Evolutionary conservation across 2,329 filamentous ascomycete genomes (phyloP).

Genomic region (Pestalotiopsis fici): DNA sequence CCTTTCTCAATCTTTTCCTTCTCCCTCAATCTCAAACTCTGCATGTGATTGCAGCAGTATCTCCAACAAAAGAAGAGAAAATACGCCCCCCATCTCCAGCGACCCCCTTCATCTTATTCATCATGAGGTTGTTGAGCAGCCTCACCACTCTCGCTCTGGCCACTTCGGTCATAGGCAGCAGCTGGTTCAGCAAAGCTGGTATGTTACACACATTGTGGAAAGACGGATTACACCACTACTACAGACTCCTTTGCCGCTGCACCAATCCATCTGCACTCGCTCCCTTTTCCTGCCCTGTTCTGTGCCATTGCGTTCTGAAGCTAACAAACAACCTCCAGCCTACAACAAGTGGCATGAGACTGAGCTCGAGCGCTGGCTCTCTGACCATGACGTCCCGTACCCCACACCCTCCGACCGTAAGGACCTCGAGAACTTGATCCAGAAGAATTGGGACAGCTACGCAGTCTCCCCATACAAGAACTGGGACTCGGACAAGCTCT

Average conservation of each 20-base stretch:
- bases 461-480: conserved; percentile 73
- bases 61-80: neutral
- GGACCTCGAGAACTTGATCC: conserved; percentile 88
- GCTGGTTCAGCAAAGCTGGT: conserved; percentile 88
- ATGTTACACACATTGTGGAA: conserved; percentile 39
- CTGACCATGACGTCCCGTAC: conserved; percentile 88
- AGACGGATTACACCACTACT: neutral
- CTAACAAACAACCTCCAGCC: conserved; percentile 48
- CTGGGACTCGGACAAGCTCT: conserved; percentile 73
- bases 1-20: neutral
- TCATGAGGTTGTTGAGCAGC: conserved; percentile 77
- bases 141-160: conserved; percentile 69
- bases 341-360: conserved; percentile 99
- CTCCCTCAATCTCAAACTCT: neutral
- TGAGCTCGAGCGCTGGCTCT: conserved; percentile 95
- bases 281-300: neutral
- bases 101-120: conserved; percentile 26
- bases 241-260: too few species aligned
- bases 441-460: conserved; percentile 83
- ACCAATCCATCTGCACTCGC: neutral
- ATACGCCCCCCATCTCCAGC: neutral
- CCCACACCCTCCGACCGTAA: conserved; percentile 90
- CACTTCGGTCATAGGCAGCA: conserved; percentile 70
- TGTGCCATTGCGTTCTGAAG: neutral
- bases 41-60: conserved; percentile 4